phyloP scores from a whole-genome alignment of 352 stramenopile genomes.

The Globisporangium radiosum region DNA sequence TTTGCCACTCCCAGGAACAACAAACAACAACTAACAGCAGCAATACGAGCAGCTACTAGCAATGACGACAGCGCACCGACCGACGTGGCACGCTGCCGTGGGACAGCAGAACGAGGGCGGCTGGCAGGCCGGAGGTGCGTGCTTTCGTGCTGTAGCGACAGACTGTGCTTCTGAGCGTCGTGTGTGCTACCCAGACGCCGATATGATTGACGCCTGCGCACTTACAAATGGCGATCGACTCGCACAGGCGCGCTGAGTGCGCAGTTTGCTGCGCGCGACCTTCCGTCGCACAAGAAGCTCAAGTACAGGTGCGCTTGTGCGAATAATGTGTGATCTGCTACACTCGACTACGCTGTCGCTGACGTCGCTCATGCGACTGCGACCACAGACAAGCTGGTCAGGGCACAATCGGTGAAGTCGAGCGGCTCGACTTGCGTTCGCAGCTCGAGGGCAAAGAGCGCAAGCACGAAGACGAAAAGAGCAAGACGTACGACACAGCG shows the following conservation, averaged over 20 bases:
- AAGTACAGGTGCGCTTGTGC: constrained; percentile 58
- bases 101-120: constrained; percentile 82
- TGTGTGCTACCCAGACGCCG: no score
- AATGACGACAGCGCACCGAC: constrained; percentile 84
- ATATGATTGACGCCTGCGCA: not conserved
- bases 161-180: no score
- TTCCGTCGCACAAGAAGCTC: constrained; percentile 74
- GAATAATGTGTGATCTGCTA: not conserved
- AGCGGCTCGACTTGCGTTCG: constrained; percentile 62
- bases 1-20: not conserved
- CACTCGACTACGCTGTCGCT: not conserved
- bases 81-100: constrained; percentile 82
- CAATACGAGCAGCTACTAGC: constrained; percentile 20
- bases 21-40: not conserved
- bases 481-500: constrained; percentile 71
- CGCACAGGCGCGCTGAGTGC: constrained; percentile 58
- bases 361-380: not conserved
- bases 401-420: constrained; percentile 71
- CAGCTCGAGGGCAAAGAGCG: constrained; percentile 70
- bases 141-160: not conserved
- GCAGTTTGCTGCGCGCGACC: constrained; percentile 76
- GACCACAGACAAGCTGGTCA: constrained; percentile 66
- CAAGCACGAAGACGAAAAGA: constrained; percentile 69
- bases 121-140: constrained; percentile 71
- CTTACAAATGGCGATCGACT: not conserved